These are phyloP conservation scores for Ganoderma meredithae DNA, from an alignment of 1,284 basidiomycete genomes.

Conservation along the genomic window DNA sequence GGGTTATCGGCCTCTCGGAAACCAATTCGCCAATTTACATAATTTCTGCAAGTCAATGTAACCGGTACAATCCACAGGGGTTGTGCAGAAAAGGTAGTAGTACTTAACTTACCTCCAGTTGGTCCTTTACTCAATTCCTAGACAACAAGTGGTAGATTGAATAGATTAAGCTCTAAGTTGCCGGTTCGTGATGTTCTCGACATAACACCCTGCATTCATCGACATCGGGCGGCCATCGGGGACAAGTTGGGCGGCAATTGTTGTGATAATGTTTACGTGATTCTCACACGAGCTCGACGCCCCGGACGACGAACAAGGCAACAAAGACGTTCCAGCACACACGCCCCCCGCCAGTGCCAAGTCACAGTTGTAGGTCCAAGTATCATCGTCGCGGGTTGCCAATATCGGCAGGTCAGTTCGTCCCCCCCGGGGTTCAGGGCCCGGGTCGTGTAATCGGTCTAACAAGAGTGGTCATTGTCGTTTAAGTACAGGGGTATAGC, in stretches of 20 bases:
- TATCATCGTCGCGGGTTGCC: slow-evolving; percentile 16
- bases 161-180: too few relatives aligned
- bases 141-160: too few relatives aligned
- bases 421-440: neutral
- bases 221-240: neutral
- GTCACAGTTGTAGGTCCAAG: slow-evolving; percentile 20
- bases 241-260: neutral
- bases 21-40: neutral
- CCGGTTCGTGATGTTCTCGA: neutral
- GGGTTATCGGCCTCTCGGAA: neutral
- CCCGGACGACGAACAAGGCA: slow-evolving; percentile 6
- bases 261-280: slow-evolving; percentile 8
- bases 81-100: too few relatives aligned
- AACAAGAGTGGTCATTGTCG: slow-evolving; percentile 13
- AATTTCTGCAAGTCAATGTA: neutral
- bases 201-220: neutral
- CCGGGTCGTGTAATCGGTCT: neutral
- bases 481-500: slow-evolving; percentile 25
- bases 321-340: slow-evolving; percentile 6
- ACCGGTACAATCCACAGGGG: too few relatives aligned
- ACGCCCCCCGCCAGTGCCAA: slow-evolving; percentile 4
- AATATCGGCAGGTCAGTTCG: slow-evolving; percentile 28
- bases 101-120: too few relatives aligned
- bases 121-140: too few relatives aligned
- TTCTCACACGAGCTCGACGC: slow-evolving; percentile 1